phyloP scores from a whole-genome alignment of 345 rosid species.

The Rhodamnia argentea region DNA sequence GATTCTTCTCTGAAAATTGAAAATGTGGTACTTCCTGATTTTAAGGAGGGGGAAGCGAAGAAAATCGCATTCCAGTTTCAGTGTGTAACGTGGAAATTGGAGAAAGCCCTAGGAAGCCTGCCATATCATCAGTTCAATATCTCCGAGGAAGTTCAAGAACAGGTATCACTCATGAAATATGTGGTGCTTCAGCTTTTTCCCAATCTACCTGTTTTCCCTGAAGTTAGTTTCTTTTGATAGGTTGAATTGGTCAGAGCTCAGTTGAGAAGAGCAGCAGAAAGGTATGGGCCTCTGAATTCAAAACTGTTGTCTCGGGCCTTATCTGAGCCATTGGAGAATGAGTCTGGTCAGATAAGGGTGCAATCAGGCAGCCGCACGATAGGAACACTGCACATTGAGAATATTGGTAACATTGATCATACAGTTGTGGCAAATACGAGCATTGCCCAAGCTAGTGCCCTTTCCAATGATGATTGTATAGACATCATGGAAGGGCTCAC shows the following conservation, averaged over 20 bases:
- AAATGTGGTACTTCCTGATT: constrained; percentile 14
- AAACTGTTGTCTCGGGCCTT: constrained; percentile 25
- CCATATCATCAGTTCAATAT: constrained; percentile 64
- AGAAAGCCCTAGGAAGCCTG: constrained; percentile 55
- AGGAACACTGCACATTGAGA: constrained; percentile 16
- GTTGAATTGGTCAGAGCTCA: constrained; percentile 69
- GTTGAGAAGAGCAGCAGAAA: constrained; percentile 66
- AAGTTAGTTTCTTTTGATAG: constrained; percentile 14
- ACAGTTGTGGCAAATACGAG: constrained; percentile 22
- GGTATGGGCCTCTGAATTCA: constrained; percentile 54
- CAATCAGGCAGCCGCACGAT: constrained; percentile 5
- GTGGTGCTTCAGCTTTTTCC: not conserved
- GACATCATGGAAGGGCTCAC: constrained; percentile 14
- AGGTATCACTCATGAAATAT: constrained; percentile 27
- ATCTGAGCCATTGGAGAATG: constrained; percentile 36
- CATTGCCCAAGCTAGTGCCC: constrained; percentile 7
- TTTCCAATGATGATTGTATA: not conserved
- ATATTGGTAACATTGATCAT: constrained; percentile 11
- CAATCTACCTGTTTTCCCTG: not conserved
- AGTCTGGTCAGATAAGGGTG: constrained; percentile 2
- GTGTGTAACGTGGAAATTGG: constrained; percentile 76
- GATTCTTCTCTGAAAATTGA: constrained; percentile 22
- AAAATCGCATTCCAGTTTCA: constrained; percentile 69
- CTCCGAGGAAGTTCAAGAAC: constrained; percentile 82
- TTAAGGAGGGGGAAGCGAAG: constrained; percentile 67